Base-by-base conservation (phyloP, 1,284 basidiomycete species). In the Ustilago hordei region DNA sequence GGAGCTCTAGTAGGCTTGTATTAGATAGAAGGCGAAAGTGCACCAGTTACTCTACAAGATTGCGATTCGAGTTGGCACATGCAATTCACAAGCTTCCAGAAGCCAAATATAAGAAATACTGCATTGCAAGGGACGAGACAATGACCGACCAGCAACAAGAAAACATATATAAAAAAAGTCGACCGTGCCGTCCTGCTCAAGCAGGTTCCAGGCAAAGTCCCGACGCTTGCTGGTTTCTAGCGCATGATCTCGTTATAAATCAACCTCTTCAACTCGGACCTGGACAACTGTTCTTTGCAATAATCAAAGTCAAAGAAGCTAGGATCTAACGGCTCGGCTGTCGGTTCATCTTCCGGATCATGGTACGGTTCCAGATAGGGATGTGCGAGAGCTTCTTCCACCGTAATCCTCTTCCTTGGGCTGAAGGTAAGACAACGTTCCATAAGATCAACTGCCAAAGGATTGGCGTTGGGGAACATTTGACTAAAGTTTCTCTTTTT, bases 401-500 rank as follows among this genome's bases (percentile, higher is more conserved):
- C 85, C 0, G 81, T 84, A 69, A 86, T 82, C 23, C 85, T 75
- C 69, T 85, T 85, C 31, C 76, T 68, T 7, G 84, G 84, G 39
- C 73, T 41, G 89, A 92, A 86, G 68, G 94, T 94, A 87, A 98
- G 87, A 77, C 92, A 94, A 80, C 91, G 91, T 85, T 94, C 93
- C 89, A 98, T 89, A 63, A 99, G 89, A 86, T 98, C 95, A 50
- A 96, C 88, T 2, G 81, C 81, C 5, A 72, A 65, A 5, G 77
- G 75, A n/a, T 81, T 95, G n/a, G 94, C 93, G 63, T 91, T 91
- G 0, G 92, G 92, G 84, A 94, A 95, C 75, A 96, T 88, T 57
- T 90, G 87, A 45, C 88, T 86, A 78, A 98, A 93, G 65, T 92
- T 91, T 83, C 90, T 91, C 84, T 93, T 92, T 88, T 93, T 95